Conservation (phyloP, 352 stramenopile genomes). For the Thalassiosira allenii region DNA sequence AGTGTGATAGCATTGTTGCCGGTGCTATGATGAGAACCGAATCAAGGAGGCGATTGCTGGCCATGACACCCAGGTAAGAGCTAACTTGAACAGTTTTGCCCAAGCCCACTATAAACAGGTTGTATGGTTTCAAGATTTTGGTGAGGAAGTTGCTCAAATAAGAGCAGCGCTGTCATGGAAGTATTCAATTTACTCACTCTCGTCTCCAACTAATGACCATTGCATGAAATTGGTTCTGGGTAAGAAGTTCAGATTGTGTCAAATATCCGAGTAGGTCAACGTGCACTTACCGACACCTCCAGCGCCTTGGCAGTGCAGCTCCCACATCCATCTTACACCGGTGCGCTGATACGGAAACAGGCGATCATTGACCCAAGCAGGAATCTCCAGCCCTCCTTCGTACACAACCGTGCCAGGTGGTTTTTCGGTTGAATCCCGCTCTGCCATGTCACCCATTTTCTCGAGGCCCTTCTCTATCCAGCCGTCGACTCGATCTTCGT, state of each 20-base stretch:
- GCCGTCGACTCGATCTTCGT: conserved; percentile 82
- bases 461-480: conserved; percentile 76
- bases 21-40: conserved; percentile 92
- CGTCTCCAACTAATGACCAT: too few species aligned
- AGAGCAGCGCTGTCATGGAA: too few species aligned
- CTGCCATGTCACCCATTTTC: conserved; percentile 75
- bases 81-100: conserved; percentile 96
- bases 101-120: too few species aligned
- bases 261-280: too few species aligned
- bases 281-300: too few species aligned
- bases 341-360: conserved; percentile 94
- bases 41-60: conserved; percentile 70
- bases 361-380: conserved; percentile 83
- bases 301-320: conserved; percentile 94
- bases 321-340: conserved; percentile 96
- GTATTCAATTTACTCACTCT: too few species aligned
- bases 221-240: too few species aligned
- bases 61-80: conserved; percentile 82
- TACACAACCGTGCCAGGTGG: conserved; percentile 68
- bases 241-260: too few species aligned
- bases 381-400: conserved; percentile 74
- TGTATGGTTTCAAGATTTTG: too few species aligned
- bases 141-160: too few species aligned
- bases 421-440: conserved; percentile 66
- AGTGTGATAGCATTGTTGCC: conserved; percentile 96